Evolutionary conservation across 148 eudicot species (phyloP), one percentile per base, ranked within the genome.

Genomic region (Cornus suecica): DNA sequence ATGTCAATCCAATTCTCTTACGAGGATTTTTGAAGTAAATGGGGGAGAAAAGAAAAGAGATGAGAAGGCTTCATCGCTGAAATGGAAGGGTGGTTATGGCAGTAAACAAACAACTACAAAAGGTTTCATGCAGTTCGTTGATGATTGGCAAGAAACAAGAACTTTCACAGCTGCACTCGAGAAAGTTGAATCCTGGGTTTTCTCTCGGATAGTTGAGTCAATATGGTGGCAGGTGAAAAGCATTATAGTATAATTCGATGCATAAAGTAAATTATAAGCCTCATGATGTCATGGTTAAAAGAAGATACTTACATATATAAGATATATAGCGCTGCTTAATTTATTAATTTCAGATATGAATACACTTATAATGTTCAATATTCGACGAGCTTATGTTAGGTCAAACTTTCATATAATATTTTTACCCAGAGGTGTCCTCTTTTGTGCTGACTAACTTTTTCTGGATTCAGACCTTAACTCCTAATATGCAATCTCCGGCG

Each of bases 211-310:
- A 24, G 92, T 94, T 52, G 98, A 94, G 78, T 94, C 97, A 42
- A 90, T 91, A 69, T 94, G 98, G 98, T 90, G 94, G 94, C 98
- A 94, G 98, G 98, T 94, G 80, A 20, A 66, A 63, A 66, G 65
- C 27, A 1, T 32, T 4, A 51, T 67, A n/a, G 56, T 62, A 29
- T 75, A 16, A 73, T 41, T 24, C 10, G 14, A 30, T 9, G 56
- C 9, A 13, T 14, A 27, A 27, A 13, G 27, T 23, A 27, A 2
- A 37, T 41, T 13, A 23, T 31, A 31, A 18, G 3, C 32, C 16
- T 13, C 31, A 34, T 23, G 15, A 34, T 11, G 10, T 60, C 62
- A 15, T 60, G 28, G 10, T 26, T 31, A 28, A 37, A 32, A 16
- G 16, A 32, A 23, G 37, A 25, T 8, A 20, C 25, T 26, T 61